Evolutionary conservation across 2,329 filamentous ascomycete genomes (phyloP).

Genomic region (Phaeophleospora eucalypticola): DNA sequence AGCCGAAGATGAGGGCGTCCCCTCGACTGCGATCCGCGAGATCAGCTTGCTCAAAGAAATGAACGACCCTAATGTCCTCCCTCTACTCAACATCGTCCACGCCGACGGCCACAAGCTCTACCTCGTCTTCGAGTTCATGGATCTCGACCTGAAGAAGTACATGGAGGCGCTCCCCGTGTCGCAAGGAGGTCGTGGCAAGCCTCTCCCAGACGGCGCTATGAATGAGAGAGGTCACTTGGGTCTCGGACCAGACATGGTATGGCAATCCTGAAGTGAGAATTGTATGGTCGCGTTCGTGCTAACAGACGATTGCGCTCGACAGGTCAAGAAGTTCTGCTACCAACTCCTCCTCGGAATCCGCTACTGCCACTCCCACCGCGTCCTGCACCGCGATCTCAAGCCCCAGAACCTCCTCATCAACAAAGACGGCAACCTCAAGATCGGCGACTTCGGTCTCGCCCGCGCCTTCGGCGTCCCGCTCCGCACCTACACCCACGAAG

Average conservation of each 20-base stretch:
- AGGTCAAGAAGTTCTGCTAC: slow-evolving; percentile 85
- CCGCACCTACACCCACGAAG: slow-evolving; percentile 89
- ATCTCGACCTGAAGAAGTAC: slow-evolving; percentile 90
- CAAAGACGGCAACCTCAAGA: slow-evolving; percentile 80
- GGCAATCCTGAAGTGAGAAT: neutral
- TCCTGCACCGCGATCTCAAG: slow-evolving; percentile 84
- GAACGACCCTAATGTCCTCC: slow-evolving; percentile 85
- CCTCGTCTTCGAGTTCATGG: slow-evolving; percentile 87
- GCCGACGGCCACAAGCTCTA: slow-evolving; percentile 93
- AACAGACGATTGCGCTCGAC: neutral
- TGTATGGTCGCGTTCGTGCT: neutral
- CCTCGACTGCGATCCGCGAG: slow-evolving; percentile 87
- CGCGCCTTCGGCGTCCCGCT: slow-evolving; percentile 87
- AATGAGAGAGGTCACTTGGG: slow-evolving; percentile 63
- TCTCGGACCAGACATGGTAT: slow-evolving; percentile 65
- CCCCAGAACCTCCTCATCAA: slow-evolving; percentile 87
- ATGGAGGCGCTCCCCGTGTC: slow-evolving; percentile 85
- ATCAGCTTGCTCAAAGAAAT: slow-evolving; percentile 94
- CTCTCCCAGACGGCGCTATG: slow-evolving; percentile 66
- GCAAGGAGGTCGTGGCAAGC: slow-evolving; percentile 80
- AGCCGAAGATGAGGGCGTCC: slow-evolving; percentile 90
- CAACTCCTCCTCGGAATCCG: slow-evolving; percentile 79
- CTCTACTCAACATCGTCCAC: slow-evolving; percentile 86
- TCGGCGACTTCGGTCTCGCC: slow-evolving; percentile 85
- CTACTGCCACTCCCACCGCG: slow-evolving; percentile 84